These are phyloP conservation scores for Yarrowia yakushimensis DNA, from an alignment of 805 yeast species.

Conservation along the genomic window DNA sequence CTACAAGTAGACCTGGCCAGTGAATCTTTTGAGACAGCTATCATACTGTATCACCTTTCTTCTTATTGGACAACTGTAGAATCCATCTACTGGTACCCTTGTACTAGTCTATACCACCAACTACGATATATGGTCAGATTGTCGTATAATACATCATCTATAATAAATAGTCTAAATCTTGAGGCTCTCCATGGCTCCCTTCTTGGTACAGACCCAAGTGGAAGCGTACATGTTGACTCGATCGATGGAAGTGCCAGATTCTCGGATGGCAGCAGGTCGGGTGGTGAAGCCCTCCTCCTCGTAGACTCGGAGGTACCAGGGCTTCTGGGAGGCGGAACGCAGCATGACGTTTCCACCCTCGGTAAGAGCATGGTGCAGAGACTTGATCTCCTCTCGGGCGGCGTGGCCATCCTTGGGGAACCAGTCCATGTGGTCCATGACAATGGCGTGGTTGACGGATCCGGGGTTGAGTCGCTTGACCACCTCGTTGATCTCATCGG, in stretches of 20 bases:
- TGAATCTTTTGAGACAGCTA: no score
- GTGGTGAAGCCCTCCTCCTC: conserved; percentile 66
- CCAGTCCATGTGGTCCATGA: conserved; percentile 95
- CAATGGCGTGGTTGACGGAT: conserved; percentile 70
- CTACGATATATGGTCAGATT: no score
- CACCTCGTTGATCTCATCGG: conserved; percentile 75
- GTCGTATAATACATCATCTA: conserved; percentile 15
- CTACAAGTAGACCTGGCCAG: no score
- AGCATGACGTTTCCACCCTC: conserved; percentile 71
- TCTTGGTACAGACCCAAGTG: conserved; percentile 77
- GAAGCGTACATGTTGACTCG: conserved; percentile 86
- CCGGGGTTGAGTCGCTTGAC: conserved; percentile 59
- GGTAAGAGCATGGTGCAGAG: conserved; percentile 58
- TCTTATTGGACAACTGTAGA: no score
- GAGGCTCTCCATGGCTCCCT: conserved; percentile 24
- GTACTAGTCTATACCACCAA: no score
- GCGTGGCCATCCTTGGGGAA: conserved; percentile 56
- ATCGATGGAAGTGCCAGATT: conserved; percentile 63
- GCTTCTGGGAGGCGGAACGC: conserved; percentile 67
- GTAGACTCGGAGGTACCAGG: conserved; percentile 74
- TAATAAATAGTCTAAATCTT: conserved; percentile 25
- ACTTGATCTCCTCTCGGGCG: conserved; percentile 62
- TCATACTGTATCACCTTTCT: no score
- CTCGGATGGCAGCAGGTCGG: conserved; percentile 65
- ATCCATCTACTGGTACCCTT: no score